A percentile compares a stretch with the other conserved stretches of the same genome.
Evolutionary conservation across 2,329 filamentous ascomycete species (phyloP).

Genomic region (Paracoccidioides brasiliensis): DNA sequence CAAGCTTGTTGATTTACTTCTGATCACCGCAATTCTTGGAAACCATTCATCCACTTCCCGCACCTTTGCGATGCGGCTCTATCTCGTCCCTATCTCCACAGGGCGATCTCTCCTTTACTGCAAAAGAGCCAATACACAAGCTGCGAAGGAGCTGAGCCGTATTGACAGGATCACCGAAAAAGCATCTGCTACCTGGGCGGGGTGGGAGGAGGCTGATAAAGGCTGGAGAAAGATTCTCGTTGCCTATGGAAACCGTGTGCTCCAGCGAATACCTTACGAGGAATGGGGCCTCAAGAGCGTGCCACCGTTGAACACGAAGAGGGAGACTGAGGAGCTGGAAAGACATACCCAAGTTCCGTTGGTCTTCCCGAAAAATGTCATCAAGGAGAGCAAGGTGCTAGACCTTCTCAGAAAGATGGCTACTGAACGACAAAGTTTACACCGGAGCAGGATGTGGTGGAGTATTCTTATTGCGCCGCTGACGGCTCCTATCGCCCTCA

Average conservation of each 20-base stretch:
- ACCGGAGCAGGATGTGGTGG: slow-evolving; percentile 65
- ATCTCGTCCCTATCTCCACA: slow-evolving; percentile 84
- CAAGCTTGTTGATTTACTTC: not conserved
- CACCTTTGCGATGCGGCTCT: slow-evolving; percentile 60
- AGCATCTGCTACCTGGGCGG: slow-evolving; percentile 65
- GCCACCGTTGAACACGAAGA: slow-evolving; percentile 60
- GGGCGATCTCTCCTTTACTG: slow-evolving; percentile 85
- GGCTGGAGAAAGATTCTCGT: slow-evolving; percentile 86
- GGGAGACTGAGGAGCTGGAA: slow-evolving; percentile 49
- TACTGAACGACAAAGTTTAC: slow-evolving; percentile 66
- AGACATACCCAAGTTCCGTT: slow-evolving; percentile 50
- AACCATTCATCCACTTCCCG: not conserved
- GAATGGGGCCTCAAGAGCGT: slow-evolving; percentile 98
- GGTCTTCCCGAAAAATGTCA: slow-evolving; percentile 59
- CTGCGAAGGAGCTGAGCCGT: slow-evolving; percentile 42
- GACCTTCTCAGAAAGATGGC: slow-evolving; percentile 57
- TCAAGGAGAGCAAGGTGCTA: slow-evolving; percentile 51
- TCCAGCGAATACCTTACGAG: slow-evolving; percentile 83
- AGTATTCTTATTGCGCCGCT: slow-evolving; percentile 74
- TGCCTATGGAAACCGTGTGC: slow-evolving; percentile 69
- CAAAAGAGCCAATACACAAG: slow-evolving; percentile 53
- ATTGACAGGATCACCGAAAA: slow-evolving; percentile 58
- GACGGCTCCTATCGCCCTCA: slow-evolving; percentile 63
- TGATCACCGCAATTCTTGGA: not conserved
- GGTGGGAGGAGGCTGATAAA: slow-evolving; percentile 71